Evolutionary conservation across 2,329 filamentous ascomycete genomes (phyloP), one percentile per base, ranked within the genome.

Genomic region (Madurella mycetomatis): DNA sequence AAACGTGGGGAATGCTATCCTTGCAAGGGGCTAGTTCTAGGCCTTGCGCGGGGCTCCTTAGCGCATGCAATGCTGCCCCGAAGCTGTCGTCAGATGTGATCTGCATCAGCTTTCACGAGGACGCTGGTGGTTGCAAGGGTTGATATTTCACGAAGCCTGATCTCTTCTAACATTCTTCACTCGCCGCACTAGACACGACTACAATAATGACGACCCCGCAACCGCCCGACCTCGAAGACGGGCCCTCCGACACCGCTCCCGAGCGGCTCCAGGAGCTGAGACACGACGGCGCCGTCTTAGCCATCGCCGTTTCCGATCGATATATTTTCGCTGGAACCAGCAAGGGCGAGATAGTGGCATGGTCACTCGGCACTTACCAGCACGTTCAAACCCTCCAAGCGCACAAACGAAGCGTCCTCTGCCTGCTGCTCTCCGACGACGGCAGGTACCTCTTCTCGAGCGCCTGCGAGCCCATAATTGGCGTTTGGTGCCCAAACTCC

Each of bases 291-390:
- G 90, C 87, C 2, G 88, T 95, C 46, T 83, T 99, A 48, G 84
- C 90, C 9, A 80, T 99, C 53, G 89, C 86, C 4, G 83, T 96
- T 19, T 91, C 90, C 54, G 80, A 89, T 49, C 80, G 87, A 46
- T 86, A 85, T 67, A 87, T 99, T 51, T 99, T 90, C 70, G 92
- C 92, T 16, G 94, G 94, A 41, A 92, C 94, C 1, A 91, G 96
- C 68, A 88, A 90, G 59, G 94, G 94, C 57, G 90, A 96, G 73
- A 95, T 99, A 57, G 79, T 95, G 44, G 86, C 92, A 43, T 99
- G 91, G 88, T 91, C 88, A 3, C 80, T 99, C 43, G 85, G 87
- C 62, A 95, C 90, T 8, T 99, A 92, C 68, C 86, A 95, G 70
- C 84, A 87, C 48, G 82, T 88, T 30, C 79, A 82, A 41, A 86